A percentile compares a stretch with the other conserved stretches of the same genome.
Evolutionary conservation across 108 stramenopile genomes (phyloP).

Genomic region (Discostella pseudostelligera): DNA sequence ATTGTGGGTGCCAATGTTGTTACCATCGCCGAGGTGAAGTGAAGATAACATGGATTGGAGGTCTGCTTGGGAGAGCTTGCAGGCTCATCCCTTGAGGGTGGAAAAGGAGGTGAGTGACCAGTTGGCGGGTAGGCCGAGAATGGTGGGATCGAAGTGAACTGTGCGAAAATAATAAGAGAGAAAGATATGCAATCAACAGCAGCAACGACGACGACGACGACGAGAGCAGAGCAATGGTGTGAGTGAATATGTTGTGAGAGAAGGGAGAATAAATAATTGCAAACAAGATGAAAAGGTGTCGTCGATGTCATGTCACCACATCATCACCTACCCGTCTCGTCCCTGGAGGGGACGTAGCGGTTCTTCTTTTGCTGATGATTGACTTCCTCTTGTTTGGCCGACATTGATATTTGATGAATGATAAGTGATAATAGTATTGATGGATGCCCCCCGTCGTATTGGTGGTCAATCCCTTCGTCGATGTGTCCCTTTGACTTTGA

Average conservation of each 20-base stretch:
- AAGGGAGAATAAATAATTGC: not conserved
- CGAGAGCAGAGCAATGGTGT: too few relatives aligned
- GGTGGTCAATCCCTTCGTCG: too few relatives aligned
- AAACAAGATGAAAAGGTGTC: too few relatives aligned
- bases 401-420: too few relatives aligned
- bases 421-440: too few relatives aligned
- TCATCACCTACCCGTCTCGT: slow-evolving; percentile 2
- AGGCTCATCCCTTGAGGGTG: slow-evolving; percentile 88
- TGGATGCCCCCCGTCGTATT: too few relatives aligned
- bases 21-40: slow-evolving; percentile 67
- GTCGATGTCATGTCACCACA: too few relatives aligned
- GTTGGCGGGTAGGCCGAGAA: slow-evolving; percentile 60
- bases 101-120: slow-evolving; percentile 78
- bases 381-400: not conserved
- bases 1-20: slow-evolving; percentile 70
- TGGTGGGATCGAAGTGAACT: slow-evolving; percentile 76
- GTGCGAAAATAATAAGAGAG: not conserved
- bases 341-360: slow-evolving; percentile 6
- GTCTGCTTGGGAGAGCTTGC: slow-evolving; percentile 82
- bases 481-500: too few relatives aligned
- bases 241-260: not conserved
- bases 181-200: not conserved
- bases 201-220: too few relatives aligned
- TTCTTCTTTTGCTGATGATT: not conserved
- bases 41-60: slow-evolving; percentile 72